Percentiles rank a stretch among this genome's conserved stretches.
Evolutionary conservation across 345 rosid genomes (phyloP).

Genomic region (Streptanthus diversifolius): DNA sequence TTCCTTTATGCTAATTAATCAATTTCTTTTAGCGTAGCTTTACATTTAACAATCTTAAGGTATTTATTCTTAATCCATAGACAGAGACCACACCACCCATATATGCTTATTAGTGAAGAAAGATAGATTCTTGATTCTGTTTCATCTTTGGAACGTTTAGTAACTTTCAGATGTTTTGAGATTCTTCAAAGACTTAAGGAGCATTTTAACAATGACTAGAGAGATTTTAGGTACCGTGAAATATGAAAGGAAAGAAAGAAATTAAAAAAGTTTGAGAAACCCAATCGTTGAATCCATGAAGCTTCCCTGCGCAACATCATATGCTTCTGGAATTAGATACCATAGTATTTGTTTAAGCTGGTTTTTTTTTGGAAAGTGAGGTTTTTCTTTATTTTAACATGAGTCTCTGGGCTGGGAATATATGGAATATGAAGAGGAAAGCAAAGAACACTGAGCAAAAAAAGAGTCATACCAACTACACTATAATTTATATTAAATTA

Average conservation of each 20-base stretch:
- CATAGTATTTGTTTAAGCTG: conserved; percentile 34
- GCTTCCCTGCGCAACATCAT: conserved; percentile 22
- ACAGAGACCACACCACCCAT: conserved; percentile 33
- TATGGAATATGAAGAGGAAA: conserved; percentile 23
- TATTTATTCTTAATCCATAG: conserved; percentile 33
- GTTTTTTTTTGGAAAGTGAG: conserved; percentile 17
- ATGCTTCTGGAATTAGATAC: conserved; percentile 36
- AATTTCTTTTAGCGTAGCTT: neutral
- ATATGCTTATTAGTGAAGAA: conserved; percentile 33
- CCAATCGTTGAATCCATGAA: conserved; percentile 19
- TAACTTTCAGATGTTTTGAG: conserved; percentile 22
- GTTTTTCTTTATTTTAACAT: conserved; percentile 18
- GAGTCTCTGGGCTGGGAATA: conserved; percentile 28
- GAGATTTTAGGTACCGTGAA: conserved; percentile 27
- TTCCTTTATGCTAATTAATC: conserved; percentile 23
- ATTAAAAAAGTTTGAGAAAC: conserved; percentile 26
- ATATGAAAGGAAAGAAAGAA: conserved; percentile 25
- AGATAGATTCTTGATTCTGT: conserved; percentile 32
- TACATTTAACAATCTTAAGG: conserved; percentile 26
- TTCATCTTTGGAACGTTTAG: conserved; percentile 11
- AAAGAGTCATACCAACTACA: conserved; percentile 16
- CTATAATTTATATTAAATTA: conserved; percentile 18
- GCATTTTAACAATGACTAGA: conserved; percentile 32
- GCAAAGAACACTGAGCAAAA: conserved; percentile 26
- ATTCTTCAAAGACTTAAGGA: conserved; percentile 17